phyloP scores from a whole-genome alignment of 139 green algal genomes.

The Chlorella sp. region DNA sequence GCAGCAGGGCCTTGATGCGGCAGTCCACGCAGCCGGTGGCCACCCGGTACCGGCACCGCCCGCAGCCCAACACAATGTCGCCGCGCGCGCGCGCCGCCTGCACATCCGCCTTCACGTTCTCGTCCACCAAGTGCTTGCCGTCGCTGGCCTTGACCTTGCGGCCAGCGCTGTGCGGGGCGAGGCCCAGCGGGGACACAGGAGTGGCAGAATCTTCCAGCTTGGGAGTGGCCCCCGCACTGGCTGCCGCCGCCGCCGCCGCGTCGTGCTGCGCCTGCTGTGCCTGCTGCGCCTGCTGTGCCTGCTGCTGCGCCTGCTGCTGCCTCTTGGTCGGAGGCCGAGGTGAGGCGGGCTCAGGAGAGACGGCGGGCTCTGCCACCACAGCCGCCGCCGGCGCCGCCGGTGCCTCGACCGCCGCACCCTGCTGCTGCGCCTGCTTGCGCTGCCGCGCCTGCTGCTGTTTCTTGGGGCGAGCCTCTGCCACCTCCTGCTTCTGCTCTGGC shows the following conservation, averaged over 20 bases:
- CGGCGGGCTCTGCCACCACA: not conserved
- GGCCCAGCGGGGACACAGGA: not conserved
- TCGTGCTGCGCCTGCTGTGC: not conserved
- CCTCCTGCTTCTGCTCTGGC: not conserved
- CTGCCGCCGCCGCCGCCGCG: not conserved
- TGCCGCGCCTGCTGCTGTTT: not conserved
- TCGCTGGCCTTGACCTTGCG: not conserved
- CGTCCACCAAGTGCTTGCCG: conserved; percentile 13
- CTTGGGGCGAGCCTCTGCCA: not conserved
- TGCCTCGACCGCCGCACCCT: not conserved
- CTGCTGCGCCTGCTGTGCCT: conserved; percentile 1
- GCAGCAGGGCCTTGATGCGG: not conserved
- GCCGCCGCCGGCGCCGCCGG: not conserved
- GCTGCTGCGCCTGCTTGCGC: not conserved
- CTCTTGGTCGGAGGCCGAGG: not conserved
- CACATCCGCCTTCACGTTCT: conserved; percentile 1
- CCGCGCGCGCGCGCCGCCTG: not conserved
- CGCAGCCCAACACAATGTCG: conserved; percentile 25
- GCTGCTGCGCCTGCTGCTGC: conserved; percentile 1
- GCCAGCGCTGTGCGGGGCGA: not conserved
- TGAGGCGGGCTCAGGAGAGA: not conserved
- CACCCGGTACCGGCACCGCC: conserved; percentile 13
- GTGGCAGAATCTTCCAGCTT: no score
- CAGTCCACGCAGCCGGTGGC: conserved; percentile 24
- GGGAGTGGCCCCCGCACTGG: not conserved